Base-by-base conservation (phyloP, 805 yeast genomes). In the Priceomyces melissophilus region DNA sequence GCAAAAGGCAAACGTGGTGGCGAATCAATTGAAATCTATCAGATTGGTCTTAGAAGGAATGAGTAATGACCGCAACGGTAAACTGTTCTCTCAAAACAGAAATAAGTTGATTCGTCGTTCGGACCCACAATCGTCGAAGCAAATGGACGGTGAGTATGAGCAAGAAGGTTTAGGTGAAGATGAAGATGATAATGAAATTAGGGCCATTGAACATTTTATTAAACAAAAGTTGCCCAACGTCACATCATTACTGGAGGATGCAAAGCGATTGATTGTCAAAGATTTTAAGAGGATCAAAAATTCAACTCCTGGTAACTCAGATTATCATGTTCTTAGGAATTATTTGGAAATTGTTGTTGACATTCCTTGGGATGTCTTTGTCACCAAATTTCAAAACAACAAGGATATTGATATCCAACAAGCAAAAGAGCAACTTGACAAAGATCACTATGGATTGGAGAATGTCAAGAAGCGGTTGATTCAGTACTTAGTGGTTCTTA, bases 401-500 rank as follows among this genome's bases (percentile, higher is more conserved):
- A 72, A 69, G 20, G 72, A 73, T 39, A 67, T 79, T 38, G 78
- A 83, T 48, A 57, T 87, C 12, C 57, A 54, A 1, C 58, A 56
- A 10, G 75, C 75, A 4, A 63, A 57, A 37, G 44, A 48, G 10
- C 70, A 65, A 42, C 54, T 69, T 32, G 74, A 69, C 42, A 57
- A 53, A 10, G 75, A 69, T 47, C 75, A 69, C 48, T 61, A 65
- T 44, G 75, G 75, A 1, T 57, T 69, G 41, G 69, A 69, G 37
- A 60, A 61, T 41, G 66, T 59, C 23, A 88, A 88, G 59, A 81
- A 75, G 48, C 69, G 96, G 37, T 71, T 88, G 30, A 57, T 88
- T 15, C 95, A 88, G 58, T 87, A 87, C 57, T 66, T 88, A 25
- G 88, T 93, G 3, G 89, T 88, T 4, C 63, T 87, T 47, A 84